phyloP scores from a whole-genome alignment of 2,329 filamentous ascomycete genomes.

The Aspergillus sp. region DNA sequence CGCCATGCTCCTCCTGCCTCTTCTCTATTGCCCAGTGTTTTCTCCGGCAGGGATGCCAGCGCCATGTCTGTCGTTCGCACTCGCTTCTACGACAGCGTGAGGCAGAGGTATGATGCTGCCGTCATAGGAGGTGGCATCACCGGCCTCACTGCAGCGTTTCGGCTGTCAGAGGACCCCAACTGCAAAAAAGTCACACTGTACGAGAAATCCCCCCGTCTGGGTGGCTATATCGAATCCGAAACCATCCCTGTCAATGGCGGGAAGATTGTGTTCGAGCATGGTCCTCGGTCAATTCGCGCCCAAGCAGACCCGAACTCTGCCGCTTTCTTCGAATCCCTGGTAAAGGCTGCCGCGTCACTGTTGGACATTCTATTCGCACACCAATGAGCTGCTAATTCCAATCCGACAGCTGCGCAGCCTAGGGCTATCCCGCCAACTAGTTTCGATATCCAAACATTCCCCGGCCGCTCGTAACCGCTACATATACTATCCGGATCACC shows the following conservation, averaged over 20 bases:
- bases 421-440: conserved; percentile 47
- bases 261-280: conserved; percentile 68
- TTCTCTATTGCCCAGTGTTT: too few relatives aligned
- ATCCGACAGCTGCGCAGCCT: conserved; percentile 48
- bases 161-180: conserved; percentile 60
- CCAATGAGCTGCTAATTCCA: too few relatives aligned
- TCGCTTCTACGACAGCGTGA: conserved; percentile 13
- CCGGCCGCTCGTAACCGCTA: conserved; percentile 57
- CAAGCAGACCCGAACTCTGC: too few relatives aligned
- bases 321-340: too few relatives aligned
- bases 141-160: conserved; percentile 69
- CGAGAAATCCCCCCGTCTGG: conserved; percentile 59
- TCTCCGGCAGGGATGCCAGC: not conserved
- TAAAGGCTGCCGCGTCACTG: too few relatives aligned
- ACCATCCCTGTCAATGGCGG: conserved; percentile 49
- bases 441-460: conserved; percentile 43
- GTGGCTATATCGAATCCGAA: conserved; percentile 75
- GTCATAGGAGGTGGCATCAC: conserved; percentile 76
- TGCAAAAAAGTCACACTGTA: conserved; percentile 68
- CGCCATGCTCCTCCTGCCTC: too few relatives aligned
- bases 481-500: conserved; percentile 79
- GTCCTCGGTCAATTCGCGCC: conserved; percentile 65
- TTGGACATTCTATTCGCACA: too few relatives aligned
- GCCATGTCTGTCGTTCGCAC: conserved; percentile 10
- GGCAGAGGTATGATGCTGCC: conserved; percentile 42